Conservation (phyloP, 148 eudicot genomes). For the Vaccinium darrowii region DNA sequence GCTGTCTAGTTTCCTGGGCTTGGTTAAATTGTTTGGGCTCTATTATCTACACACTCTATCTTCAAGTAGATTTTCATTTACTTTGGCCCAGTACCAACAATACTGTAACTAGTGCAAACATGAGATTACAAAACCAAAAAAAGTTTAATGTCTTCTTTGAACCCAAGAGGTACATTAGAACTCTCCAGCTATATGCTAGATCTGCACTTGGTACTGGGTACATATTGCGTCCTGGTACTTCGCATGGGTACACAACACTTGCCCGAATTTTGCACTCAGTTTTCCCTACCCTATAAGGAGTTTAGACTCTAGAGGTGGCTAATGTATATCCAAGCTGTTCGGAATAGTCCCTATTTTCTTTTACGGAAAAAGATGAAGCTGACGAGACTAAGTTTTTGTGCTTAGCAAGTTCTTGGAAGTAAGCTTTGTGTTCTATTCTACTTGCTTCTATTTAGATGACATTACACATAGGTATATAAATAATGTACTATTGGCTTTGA, state of each 20-base stretch:
- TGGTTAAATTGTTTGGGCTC: not conserved
- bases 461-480: not conserved
- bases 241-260: not conserved
- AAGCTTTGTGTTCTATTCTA: not conserved
- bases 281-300: too few relatives aligned
- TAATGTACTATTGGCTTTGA: not conserved
- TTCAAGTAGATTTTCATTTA: not conserved
- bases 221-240: not conserved
- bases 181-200: not conserved
- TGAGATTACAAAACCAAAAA: not conserved
- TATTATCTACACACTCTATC: not conserved
- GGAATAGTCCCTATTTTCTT: too few relatives aligned
- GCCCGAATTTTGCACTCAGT: too few relatives aligned
- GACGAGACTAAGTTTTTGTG: not conserved
- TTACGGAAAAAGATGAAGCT: too few relatives aligned
- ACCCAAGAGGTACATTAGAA: not conserved
- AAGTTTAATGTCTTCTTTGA: not conserved
- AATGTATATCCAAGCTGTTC: too few relatives aligned
- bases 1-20: not conserved
- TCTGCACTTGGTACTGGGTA: not conserved
- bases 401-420: not conserved
- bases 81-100: not conserved
- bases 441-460: not conserved
- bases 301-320: too few relatives aligned
- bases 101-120: not conserved